Evolutionary conservation across 1,284 basidiomycete species (phyloP), one percentile per base, ranked within the genome.

Genomic region (Austropuccinia psidii): DNA sequence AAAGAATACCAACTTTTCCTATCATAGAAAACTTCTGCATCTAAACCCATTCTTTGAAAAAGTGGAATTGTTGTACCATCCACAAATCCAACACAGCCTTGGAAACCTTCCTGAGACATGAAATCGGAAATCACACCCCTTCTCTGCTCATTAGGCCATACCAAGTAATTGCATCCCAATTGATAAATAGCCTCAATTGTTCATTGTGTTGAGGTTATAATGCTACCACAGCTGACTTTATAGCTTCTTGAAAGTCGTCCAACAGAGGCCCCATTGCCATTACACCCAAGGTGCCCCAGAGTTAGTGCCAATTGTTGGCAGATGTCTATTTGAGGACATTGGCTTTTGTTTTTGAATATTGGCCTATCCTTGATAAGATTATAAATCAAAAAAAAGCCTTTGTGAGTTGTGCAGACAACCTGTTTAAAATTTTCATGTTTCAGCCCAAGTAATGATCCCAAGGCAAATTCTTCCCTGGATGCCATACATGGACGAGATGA

Each of bases 331-430:
- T 64, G 61, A 19, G 61, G 61, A n/a, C n/a, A n/a, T 33, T 13
- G n/a, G 21, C 37, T 41, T 13, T 41, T 27, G 24, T 29, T 60
- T 6, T 41, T 21, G 21, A 60, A 43, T 21, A 24, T 60, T 1
- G 58, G 37, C 24, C 31, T 41, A 17, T 60, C 58, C 58, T 60
- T 60, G 37, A 60, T 41, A 9, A 41, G 58, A n/a, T 60, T 60
- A 41, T 41, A 60, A 24, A 60, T 60, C 58, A 60, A 17, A 60
- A 41, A n/a, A 29, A 60, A 60, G 58, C 58, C 45, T 1, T 37
- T 41, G 8, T 60, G 39, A 9, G 35, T 27, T 24, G 33, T 60
- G 5, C 58, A 41, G 31, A 41, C 45, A 4, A 41, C 37, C 58
- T 41, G 58, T 60, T 41, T 41, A 41, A 60, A 37, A 21, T 60